phyloP scores from a whole-genome alignment of 2,329 filamentous ascomycete species.

The Nothophaeocryptopus gaeumannii region DNA sequence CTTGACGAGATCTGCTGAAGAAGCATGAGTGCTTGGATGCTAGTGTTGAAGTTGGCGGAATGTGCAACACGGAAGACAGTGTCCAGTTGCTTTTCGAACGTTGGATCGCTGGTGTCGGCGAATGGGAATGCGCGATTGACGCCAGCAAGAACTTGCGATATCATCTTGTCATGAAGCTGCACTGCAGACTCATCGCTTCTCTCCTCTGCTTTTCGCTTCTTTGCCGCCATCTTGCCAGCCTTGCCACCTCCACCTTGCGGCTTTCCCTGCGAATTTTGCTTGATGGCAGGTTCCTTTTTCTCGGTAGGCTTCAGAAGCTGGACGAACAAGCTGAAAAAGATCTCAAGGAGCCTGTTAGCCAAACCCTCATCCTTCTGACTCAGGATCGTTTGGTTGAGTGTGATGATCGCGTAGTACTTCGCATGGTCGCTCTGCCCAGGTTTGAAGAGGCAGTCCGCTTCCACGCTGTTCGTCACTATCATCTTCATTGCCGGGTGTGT shows the following conservation, averaged over 20 bases:
- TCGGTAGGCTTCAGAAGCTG: conserved; percentile 67
- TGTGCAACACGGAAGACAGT: conserved; percentile 95
- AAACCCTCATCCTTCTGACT: conserved; percentile 78
- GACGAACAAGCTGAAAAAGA: conserved; percentile 90
- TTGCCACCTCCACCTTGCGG: conserved; percentile 54
- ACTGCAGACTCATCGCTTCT: conserved; percentile 37
- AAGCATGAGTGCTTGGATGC: conserved; percentile 88
- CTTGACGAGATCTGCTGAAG: conserved; percentile 86
- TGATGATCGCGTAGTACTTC: conserved; percentile 95
- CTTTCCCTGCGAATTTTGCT: conserved; percentile 28
- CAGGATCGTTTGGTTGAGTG: conserved; percentile 92
- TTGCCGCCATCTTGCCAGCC: conserved; percentile 53
- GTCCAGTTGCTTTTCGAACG: conserved; percentile 83
- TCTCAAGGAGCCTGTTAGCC: conserved; percentile 75
- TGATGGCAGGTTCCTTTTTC: conserved; percentile 28
- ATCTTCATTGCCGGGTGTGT: conserved; percentile 92
- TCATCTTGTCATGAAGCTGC: conserved; percentile 84
- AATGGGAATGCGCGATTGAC: conserved; percentile 97
- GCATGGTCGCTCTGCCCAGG: conserved; percentile 84
- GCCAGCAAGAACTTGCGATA: conserved; percentile 85
- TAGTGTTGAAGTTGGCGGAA: conserved; percentile 98
- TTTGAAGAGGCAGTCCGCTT: conserved; percentile 82
- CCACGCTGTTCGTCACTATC: conserved; percentile 78
- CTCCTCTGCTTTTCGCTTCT: conserved; percentile 44
- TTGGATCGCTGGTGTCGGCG: conserved; percentile 73